A percentile compares a stretch with the other conserved stretches of the same genome.
Evolutionary conservation across 1,284 basidiomycete species (phyloP).

Genomic region (Sporisorium scitamineum): DNA sequence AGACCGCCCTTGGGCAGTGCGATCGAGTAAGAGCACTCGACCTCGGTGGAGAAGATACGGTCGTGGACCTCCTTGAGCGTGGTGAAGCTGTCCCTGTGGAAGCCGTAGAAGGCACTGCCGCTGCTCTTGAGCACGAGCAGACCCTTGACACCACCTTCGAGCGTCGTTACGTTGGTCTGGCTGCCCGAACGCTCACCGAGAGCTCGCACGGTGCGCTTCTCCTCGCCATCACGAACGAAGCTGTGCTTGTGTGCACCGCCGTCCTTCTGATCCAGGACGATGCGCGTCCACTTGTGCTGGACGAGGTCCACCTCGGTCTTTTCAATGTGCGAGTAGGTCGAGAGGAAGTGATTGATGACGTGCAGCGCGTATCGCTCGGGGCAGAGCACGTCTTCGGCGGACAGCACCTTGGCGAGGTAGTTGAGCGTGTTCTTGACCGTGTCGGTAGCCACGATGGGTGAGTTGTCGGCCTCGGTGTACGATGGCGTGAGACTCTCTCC

Average conservation of each 20-base stretch:
- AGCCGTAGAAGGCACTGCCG: conserved; percentile 86
- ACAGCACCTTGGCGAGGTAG: conserved; percentile 53
- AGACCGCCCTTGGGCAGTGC: conserved; percentile 38
- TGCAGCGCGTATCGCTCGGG: conserved; percentile 89
- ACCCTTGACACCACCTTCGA: conserved; percentile 58
- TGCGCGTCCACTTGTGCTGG: conserved; percentile 87
- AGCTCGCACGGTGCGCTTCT: conserved; percentile 80
- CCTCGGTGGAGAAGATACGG: conserved; percentile 65
- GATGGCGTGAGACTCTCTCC: conserved; percentile 50
- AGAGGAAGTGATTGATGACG: conserved; percentile 84
- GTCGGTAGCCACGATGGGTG: conserved; percentile 64
- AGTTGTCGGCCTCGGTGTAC: conserved; percentile 58
- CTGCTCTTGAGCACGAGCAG: conserved; percentile 83
- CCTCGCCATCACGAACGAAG: conserved; percentile 89
- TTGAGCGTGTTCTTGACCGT: conserved; percentile 93
- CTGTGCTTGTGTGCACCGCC: conserved; percentile 78
- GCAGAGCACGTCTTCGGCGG: conserved; percentile 48
- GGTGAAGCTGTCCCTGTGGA: conserved; percentile 87
- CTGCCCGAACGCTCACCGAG: conserved; percentile 73
- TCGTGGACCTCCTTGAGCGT: conserved; percentile 74
- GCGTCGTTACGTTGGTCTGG: conserved; percentile 46
- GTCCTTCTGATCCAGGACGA: conserved; percentile 73
- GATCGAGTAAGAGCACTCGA: conserved; percentile 61
- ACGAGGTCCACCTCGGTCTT: conserved; percentile 82
- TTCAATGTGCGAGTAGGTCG: conserved; percentile 80